Percentiles rank a stretch among this genome's conserved stretches.
Conservation (phyloP, 208 protist genomes). For the Leishmania major region DNA sequence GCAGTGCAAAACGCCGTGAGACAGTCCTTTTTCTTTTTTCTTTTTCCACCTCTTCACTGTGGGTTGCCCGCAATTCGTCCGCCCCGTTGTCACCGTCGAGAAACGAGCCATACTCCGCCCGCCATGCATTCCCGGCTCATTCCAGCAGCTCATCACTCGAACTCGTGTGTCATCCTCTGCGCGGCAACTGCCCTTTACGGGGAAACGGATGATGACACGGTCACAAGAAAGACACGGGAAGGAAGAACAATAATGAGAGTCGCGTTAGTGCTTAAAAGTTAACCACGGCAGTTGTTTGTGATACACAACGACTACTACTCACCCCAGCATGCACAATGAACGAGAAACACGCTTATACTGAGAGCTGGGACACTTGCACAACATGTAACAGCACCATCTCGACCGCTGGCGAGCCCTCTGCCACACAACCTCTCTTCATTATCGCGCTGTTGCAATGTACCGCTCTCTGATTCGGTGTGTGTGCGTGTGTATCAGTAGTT, state of each 20-base stretch:
- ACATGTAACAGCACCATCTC: neutral
- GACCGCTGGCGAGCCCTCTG: neutral
- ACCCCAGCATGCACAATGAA: neutral
- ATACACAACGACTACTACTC: neutral
- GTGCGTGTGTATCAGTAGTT: neutral
- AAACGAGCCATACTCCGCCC: neutral
- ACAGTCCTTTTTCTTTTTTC: neutral
- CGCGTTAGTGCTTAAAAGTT: conserved; percentile 12
- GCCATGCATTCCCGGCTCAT: neutral
- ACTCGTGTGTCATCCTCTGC: neutral
- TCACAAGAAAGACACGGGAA: neutral
- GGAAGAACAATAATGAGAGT: neutral
- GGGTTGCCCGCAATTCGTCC: neutral
- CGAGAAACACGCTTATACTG: neutral
- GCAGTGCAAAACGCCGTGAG: neutral
- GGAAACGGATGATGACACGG: neutral
- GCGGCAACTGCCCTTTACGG: neutral
- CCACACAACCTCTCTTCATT: neutral
- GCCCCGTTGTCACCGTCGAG: neutral
- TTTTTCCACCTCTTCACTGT: neutral
- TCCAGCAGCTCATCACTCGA: neutral
- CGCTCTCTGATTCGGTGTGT: neutral
- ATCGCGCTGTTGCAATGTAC: neutral
- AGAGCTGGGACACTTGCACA: neutral
- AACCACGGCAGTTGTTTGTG: conserved; percentile 2